Conservation (phyloP, 2,329 filamentous ascomycete genomes). For the Aspergillus fructus region DNA sequence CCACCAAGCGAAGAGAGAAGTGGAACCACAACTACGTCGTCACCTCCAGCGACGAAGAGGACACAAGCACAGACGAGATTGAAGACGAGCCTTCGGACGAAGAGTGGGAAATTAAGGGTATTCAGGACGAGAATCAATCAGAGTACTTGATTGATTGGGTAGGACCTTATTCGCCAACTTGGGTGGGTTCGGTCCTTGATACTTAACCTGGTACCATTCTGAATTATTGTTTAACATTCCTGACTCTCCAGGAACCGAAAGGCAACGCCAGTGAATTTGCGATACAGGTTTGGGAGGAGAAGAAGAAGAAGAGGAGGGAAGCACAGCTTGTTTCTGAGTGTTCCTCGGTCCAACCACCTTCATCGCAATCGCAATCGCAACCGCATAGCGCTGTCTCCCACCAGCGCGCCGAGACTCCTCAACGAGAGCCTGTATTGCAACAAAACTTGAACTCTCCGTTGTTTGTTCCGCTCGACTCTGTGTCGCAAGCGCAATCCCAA, state of each 20-base stretch:
- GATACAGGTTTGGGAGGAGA: conserved; percentile 29
- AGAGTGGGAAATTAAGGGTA: conserved; percentile 37
- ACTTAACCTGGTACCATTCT: not conserved
- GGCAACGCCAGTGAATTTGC: conserved; percentile 33
- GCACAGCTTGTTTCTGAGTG: conserved; percentile 3
- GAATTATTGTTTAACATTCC: conserved; percentile 9
- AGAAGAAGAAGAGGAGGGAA: conserved; percentile 25
- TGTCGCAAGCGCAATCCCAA: conserved; percentile 2
- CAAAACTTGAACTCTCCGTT: conserved; percentile 16
- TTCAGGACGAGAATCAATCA: conserved; percentile 34
- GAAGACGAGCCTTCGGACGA: conserved; percentile 13
- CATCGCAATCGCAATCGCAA: not conserved
- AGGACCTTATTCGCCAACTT: conserved; percentile 36
- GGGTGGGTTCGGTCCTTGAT: conserved; percentile 30
- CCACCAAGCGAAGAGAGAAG: conserved; percentile 10
- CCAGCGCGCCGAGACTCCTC: conserved; percentile 1
- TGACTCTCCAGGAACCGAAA: conserved; percentile 32
- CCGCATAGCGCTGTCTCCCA: not conserved
- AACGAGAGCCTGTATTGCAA: not conserved
- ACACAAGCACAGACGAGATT: conserved; percentile 14
- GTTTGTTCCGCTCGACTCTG: conserved; percentile 16
- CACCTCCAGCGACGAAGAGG: conserved; percentile 17
- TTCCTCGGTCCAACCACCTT: conserved; percentile 8
- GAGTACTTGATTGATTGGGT: conserved; percentile 43
- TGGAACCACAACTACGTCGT: conserved; percentile 10